phyloP scores from a whole-genome alignment of 352 stramenopile genomes.

The Globisporangium acanthophoron region DNA sequence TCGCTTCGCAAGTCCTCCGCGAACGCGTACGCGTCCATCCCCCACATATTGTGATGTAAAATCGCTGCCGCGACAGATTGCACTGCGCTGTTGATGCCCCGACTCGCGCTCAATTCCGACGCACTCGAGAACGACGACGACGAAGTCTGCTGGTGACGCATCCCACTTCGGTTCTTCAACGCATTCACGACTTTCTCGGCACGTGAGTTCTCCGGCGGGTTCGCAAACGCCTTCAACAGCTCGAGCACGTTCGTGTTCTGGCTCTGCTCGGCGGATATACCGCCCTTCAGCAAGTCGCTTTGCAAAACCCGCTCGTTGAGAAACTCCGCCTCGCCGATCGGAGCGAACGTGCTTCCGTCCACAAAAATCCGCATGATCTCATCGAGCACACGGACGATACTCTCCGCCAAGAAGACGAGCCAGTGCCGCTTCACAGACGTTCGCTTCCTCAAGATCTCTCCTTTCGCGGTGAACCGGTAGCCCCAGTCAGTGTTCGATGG shows the following conservation, averaged over 20 bases:
- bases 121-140: slow-evolving; percentile 39
- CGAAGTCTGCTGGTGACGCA: slow-evolving; percentile 9
- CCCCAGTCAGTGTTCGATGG: slow-evolving; percentile 82
- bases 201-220: slow-evolving; percentile 28
- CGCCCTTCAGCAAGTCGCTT: slow-evolving; percentile 66
- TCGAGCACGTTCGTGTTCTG: slow-evolving; percentile 52
- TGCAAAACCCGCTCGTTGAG: slow-evolving; percentile 49
- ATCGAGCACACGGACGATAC: slow-evolving; percentile 38
- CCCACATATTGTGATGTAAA: slow-evolving; percentile 86
- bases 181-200: slow-evolving; percentile 41
- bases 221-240: slow-evolving; percentile 57
- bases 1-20: slow-evolving; percentile 49
- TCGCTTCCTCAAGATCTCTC: slow-evolving; percentile 60
- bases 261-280: slow-evolving; percentile 32
- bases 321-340: slow-evolving; percentile 42
- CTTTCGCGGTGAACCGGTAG: slow-evolving; percentile 67
- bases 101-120: slow-evolving; percentile 24
- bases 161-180: slow-evolving; percentile 26
- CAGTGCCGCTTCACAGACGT: slow-evolving; percentile 54
- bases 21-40: slow-evolving; percentile 74
- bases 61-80: slow-evolving; percentile 70
- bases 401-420: slow-evolving; percentile 49
- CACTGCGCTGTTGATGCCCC: slow-evolving; percentile 52
- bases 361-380: slow-evolving; percentile 48
- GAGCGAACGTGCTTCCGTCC: slow-evolving; percentile 36